Evolutionary conservation across 1,284 basidiomycete genomes (phyloP).

Genomic region (Rhodotorula glutinis): DNA sequence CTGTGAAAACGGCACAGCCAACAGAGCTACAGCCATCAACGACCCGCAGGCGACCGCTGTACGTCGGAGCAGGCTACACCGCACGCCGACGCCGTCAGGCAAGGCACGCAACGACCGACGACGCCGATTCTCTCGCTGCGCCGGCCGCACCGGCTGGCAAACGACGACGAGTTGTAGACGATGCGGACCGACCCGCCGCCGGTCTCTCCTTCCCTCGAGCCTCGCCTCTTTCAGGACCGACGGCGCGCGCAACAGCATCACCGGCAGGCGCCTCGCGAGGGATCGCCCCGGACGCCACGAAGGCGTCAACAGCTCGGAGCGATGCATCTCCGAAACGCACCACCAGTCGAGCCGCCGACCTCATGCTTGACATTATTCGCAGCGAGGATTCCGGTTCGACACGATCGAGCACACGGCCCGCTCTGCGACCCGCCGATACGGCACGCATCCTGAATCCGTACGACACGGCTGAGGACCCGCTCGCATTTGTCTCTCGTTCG

Average conservation of each 20-base stretch:
- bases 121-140: background rate
- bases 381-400: slow-evolving; percentile 13
- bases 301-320: slow-evolving; percentile 15
- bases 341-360: slow-evolving; percentile 29
- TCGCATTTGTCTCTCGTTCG: slow-evolving; percentile 3
- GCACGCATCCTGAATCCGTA: slow-evolving; percentile 35
- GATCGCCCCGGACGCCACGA: too few species aligned
- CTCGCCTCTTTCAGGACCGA: background rate
- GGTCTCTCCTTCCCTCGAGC: slow-evolving; percentile 1
- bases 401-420: background rate
- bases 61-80: slow-evolving; percentile 40
- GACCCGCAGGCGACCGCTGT: slow-evolving; percentile 29
- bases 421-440: slow-evolving; percentile 1
- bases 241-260: background rate
- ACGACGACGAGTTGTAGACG: slow-evolving; percentile 9
- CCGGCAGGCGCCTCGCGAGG: too few species aligned
- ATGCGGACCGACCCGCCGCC: slow-evolving; percentile 15
- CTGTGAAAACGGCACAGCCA: background rate
- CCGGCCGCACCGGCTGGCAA: slow-evolving; percentile 14
- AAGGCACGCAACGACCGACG: slow-evolving; percentile 13
- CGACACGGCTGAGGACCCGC: slow-evolving; percentile 22
- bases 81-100: slow-evolving; percentile 11
- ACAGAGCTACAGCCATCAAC: background rate
- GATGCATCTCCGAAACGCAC: background rate
- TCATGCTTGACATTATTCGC: slow-evolving; percentile 36